A percentile compares a stretch with the other conserved stretches of the same genome.
Evolutionary conservation across 331 rosid genomes (phyloP).

Genomic region (Malus hybrid): DNA sequence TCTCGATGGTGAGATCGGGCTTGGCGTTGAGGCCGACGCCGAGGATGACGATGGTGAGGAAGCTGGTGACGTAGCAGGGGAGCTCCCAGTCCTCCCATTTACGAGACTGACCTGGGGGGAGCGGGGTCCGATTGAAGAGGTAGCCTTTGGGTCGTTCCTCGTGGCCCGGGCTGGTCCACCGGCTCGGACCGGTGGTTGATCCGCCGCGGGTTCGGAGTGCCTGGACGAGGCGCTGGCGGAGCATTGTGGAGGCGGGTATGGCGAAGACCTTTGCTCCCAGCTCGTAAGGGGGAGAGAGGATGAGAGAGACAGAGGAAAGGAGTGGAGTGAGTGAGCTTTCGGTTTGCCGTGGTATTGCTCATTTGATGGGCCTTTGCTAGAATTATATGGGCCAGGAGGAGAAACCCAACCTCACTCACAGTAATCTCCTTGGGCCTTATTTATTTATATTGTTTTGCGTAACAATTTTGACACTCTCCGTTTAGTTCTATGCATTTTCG

Average conservation of each 20-base stretch:
- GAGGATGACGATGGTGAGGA: slow-evolving; percentile 65
- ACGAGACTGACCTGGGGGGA: slow-evolving; percentile 50
- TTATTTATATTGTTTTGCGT: no score
- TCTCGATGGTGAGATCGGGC: slow-evolving; percentile 75
- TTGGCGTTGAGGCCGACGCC: slow-evolving; percentile 79
- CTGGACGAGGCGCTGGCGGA: slow-evolving; percentile 64
- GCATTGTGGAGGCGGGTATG: slow-evolving; percentile 46
- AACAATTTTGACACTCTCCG: background rate
- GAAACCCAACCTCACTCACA: background rate
- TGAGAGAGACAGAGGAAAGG: background rate
- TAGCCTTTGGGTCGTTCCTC: slow-evolving; percentile 81
- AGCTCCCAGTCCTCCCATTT: slow-evolving; percentile 81
- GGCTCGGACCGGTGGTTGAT: slow-evolving; percentile 40
- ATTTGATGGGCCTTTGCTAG: background rate
- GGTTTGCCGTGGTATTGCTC: background rate
- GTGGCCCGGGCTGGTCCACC: slow-evolving; percentile 81
- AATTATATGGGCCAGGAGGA: background rate
- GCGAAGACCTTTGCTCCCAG: background rate
- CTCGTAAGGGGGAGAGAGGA: background rate
- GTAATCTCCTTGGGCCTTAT: background rate
- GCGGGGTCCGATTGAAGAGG: slow-evolving; percentile 73
- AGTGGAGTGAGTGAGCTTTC: background rate
- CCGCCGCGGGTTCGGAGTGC: slow-evolving; percentile 73
- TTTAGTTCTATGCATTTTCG: no score
- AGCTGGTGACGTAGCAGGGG: slow-evolving; percentile 70